Percentiles rank a stretch among this genome's conserved stretches.
These are phyloP conservation scores for Cladobotryum mycophilum DNA, from an alignment of 2,329 filamentous ascomycete species.

Conservation along the genomic window DNA sequence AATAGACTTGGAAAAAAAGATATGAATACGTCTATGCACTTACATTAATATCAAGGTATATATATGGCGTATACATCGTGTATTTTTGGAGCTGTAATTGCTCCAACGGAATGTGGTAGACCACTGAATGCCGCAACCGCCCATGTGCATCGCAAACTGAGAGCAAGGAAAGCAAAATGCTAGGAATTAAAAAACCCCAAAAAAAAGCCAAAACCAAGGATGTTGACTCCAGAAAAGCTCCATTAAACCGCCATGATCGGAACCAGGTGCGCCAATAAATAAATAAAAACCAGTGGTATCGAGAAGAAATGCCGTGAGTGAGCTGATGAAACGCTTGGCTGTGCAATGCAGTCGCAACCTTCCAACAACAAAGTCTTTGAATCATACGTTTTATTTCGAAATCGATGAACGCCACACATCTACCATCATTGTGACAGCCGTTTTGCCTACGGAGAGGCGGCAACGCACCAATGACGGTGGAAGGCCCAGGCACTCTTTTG, in stretches of 20 bases:
- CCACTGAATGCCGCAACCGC: not conserved
- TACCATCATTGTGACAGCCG: not conserved
- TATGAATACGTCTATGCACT: conserved; percentile 3
- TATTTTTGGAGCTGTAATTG: not conserved
- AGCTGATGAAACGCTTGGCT: conserved; percentile 36
- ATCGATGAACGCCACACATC: not conserved
- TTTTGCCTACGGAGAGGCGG: conserved; percentile 49
- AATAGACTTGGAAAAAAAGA: not conserved
- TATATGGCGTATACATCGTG: conserved; percentile 6
- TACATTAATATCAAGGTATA: conserved; percentile 3
- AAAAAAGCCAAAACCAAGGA: conserved; percentile 10
- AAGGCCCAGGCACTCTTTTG: conserved; percentile 99
- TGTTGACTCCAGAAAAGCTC: conserved; percentile 1
- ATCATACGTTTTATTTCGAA: conserved; percentile 16
- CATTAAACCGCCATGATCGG: conserved; percentile 3
- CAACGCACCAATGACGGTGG: conserved; percentile 95
- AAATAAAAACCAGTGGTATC: conserved; percentile 36
- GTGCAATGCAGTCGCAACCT: conserved; percentile 34
- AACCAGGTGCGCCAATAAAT: conserved; percentile 14
- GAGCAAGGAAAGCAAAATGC: not conserved
- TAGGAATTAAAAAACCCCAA: not conserved
- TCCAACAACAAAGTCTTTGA: conserved; percentile 21
- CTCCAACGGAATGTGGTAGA: not conserved
- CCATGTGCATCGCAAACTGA: not conserved
- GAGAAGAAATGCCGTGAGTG: conserved; percentile 34